Evolutionary conservation across 2,329 filamentous ascomycete species (phyloP), one percentile per base, ranked within the genome.

Genomic region (Triangularia verruculosa): DNA sequence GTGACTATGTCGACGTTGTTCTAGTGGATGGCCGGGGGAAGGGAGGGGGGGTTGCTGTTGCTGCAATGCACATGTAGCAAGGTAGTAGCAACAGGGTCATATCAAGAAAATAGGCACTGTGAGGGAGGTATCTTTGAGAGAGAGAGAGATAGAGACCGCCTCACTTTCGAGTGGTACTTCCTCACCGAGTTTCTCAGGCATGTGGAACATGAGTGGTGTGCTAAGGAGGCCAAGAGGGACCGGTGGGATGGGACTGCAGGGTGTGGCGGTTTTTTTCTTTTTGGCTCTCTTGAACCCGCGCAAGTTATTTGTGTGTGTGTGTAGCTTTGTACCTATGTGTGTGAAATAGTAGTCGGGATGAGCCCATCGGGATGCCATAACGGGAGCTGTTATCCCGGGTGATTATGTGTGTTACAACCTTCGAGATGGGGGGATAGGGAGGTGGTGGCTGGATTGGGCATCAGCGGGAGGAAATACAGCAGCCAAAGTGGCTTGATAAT

Each of bases 221-320:
- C n/a, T n/a, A n/a, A 15, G 51, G 25, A 47, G n/a, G 22, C 22
- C 15, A 54, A 53, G 32, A 24, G 34, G 39, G 57, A 59, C 57
- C 39, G 34, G 57, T 59, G 57, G 57, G 39, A 59, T 59, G 57
- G 39, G 39, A 59, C 57, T 59, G 57, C 57, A 59, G 43, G 27
- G 17, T 27, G 51, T 54, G 51, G 51, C 51, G 51, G 13, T 54
- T 27, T 54, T 15, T 9, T 34, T 9, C 11, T 54, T 27, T 54
- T 15, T 9, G 12, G 32, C 11, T 34, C 32, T 34, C 12, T 53
- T 13, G 34, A 15, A n/a, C 34, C 34, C 34, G 34, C 34, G 15
- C 34, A 43, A 13, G 3, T 13, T 34, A 4, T 39, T 47, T 6
- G 7, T 47, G n/a, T 47, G n/a, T 17, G 39, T 47, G 34, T 39